phyloP scores from a whole-genome alignment of 352 stramenopile species.

The Phytophthora hybrid region DNA sequence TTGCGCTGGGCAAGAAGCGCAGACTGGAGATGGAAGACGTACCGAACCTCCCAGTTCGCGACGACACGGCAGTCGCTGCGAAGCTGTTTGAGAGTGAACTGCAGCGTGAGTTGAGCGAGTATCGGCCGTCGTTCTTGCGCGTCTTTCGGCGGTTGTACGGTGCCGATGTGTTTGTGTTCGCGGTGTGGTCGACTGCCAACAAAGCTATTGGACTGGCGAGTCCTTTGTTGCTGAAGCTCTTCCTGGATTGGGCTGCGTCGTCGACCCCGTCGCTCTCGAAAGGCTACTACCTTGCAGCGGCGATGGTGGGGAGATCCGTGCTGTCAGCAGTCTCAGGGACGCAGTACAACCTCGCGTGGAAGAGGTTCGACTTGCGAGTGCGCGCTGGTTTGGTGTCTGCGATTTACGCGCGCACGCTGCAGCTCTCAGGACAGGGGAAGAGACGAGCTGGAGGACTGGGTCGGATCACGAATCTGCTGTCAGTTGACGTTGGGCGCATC shows the following conservation, averaged over 20 bases:
- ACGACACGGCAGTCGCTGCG: conserved; percentile 59
- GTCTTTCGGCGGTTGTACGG: conserved; percentile 65
- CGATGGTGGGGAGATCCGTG: conserved; percentile 65
- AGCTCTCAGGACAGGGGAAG: conserved; percentile 44
- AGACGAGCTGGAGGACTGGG: conserved; percentile 54
- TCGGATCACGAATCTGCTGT: conserved; percentile 80
- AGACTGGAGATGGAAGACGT: conserved; percentile 73
- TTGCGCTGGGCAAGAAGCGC: conserved; percentile 54
- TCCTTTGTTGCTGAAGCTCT: conserved; percentile 82
- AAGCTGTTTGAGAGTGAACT: conserved; percentile 54
- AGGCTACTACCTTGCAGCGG: conserved; percentile 66
- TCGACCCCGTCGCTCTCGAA: conserved; percentile 42
- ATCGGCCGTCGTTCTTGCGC: conserved; percentile 58
- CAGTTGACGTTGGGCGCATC: conserved; percentile 79
- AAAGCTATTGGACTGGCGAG: conserved; percentile 74
- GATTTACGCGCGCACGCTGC: conserved; percentile 72
- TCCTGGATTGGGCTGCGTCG: conserved; percentile 76
- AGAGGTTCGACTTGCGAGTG: conserved; percentile 79
- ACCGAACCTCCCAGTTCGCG: conserved; percentile 54
- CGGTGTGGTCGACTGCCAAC: conserved; percentile 75
- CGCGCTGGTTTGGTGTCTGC: conserved; percentile 72
- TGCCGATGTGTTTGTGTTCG: conserved; percentile 63
- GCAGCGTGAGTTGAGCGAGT: conserved; percentile 40
- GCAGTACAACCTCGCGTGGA: conserved; percentile 83
- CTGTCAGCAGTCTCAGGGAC: conserved; percentile 70